phyloP scores from a whole-genome alignment of 148 eudicot genomes.

The Cornus controversa region DNA sequence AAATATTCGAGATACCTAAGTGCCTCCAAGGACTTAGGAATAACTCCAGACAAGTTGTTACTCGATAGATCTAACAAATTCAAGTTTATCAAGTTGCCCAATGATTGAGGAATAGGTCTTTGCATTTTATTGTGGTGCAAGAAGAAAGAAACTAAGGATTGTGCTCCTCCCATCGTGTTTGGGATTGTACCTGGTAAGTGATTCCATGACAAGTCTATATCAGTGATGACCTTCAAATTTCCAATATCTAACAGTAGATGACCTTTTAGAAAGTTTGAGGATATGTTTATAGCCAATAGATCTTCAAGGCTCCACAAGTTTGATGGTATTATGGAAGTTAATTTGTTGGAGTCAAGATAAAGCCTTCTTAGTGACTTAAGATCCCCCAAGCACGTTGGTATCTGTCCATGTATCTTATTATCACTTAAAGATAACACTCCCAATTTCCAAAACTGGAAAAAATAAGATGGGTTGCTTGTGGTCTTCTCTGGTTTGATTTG shows the following conservation, averaged over 20 bases:
- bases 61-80: too few species aligned
- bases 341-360: neutral
- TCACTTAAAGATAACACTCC: neutral
- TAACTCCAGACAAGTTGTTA: too few species aligned
- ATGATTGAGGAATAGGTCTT: too few species aligned
- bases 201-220: neutral
- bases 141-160: neutral
- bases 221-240: neutral
- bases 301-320: neutral
- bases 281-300: neutral
- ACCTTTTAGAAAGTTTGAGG: neutral
- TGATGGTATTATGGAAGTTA: constrained; percentile 4
- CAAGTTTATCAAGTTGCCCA: too few species aligned
- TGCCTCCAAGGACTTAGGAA: too few species aligned
- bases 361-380: neutral
- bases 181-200: neutral
- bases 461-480: neutral
- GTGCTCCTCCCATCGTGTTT: neutral
- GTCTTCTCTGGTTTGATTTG: too few species aligned
- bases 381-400: constrained; percentile 3
- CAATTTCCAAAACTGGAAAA: neutral
- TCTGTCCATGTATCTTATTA: neutral
- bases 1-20: neutral
- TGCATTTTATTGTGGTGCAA: neutral
- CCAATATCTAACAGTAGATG: neutral